Percentiles rank a stretch among this genome's conserved stretches.
These are phyloP conservation scores for Acer saccharum DNA, from an alignment of 345 rosid genomes.

Conservation along the genomic window DNA sequence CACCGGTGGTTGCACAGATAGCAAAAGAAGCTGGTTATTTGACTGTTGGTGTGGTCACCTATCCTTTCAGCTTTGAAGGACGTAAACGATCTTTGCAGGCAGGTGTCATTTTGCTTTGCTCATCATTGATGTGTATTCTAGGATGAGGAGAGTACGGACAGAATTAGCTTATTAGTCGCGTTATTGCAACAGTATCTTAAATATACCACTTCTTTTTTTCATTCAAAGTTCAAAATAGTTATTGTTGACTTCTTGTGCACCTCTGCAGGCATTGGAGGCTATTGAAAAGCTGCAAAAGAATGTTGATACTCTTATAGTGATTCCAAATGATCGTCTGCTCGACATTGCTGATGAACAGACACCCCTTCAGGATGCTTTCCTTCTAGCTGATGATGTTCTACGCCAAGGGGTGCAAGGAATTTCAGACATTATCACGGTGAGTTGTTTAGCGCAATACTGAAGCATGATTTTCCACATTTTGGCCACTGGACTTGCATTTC, in stretches of 20 bases:
- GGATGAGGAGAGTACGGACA: not conserved
- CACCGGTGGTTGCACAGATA: slow-evolving; percentile 95
- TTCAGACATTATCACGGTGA: slow-evolving; percentile 92
- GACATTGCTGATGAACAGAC: slow-evolving; percentile 99
- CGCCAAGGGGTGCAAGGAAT: slow-evolving; percentile 99
- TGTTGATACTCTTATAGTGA: slow-evolving; percentile 93
- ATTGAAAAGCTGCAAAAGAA: slow-evolving; percentile 93
- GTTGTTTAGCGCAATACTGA: slow-evolving; percentile 24
- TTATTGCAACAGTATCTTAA: not conserved
- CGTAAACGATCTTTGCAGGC: slow-evolving; percentile 95
- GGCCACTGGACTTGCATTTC: not conserved
- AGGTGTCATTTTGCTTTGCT: slow-evolving; percentile 17
- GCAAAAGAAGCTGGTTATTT: slow-evolving; percentile 90
- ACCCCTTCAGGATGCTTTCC: slow-evolving; percentile 96
- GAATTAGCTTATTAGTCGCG: not conserved
- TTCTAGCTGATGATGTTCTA: slow-evolving; percentile 96
- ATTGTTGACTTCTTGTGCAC: not conserved
- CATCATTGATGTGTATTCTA: not conserved
- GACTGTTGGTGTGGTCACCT: slow-evolving; percentile 98
- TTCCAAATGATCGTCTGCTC: slow-evolving; percentile 94
- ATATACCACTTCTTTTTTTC: not conserved
- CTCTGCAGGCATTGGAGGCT: slow-evolving; percentile 88
- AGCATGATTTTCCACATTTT: not conserved
- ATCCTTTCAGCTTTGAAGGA: slow-evolving; percentile 99
- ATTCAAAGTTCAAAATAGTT: slow-evolving; percentile 2